Evolutionary conservation across 2,329 filamentous ascomycete species (phyloP), one percentile per base, ranked within the genome.

Genomic region (Cercospora zeina): DNA sequence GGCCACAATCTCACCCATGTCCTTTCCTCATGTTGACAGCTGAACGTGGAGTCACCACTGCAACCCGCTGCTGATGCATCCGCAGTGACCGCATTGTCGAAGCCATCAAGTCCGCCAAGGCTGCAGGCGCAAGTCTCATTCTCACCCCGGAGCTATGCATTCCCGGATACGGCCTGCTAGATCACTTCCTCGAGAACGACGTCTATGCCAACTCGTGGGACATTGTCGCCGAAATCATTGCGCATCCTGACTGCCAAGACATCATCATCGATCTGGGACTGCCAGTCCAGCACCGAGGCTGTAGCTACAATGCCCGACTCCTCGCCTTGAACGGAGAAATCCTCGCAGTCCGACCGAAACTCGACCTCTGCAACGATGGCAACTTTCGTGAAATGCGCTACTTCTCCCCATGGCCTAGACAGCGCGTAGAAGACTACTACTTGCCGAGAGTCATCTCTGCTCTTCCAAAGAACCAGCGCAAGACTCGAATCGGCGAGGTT

Each of bases 321-420:
- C 82, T 90, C 64, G 79, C 80, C 63, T 80, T 86, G 55, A 83
- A 92, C 67, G 82, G 85, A 55, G 85, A 87, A 75, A 87, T 93
- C 19, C 76, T 92, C 16, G 79, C 88, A 62, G 88, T 95, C 61
- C 80, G 89, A 10, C 89, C 89, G 0, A 92, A 91, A 75, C 80
- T 90, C 65, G 87, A 81, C 69, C 81, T 92, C 5, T 88, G 88
- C 53, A 88, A 89, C 63, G 87, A 90, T 73, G 89, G 88, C 1
- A 89, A 80, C 68, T 80, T 77, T 58, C 73, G 78, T 5, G 79
- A 81, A 66, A 76, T 76, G 74, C 67, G 74, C 34, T 75, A 85
- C 73, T 90, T 89, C 70, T 85, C 82, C 0, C 82, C 87, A 0
- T 89, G 87, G 87, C 78, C 81, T 58, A 77, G 82, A 1, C 79